Base-by-base conservation (phyloP, 2,329 filamentous ascomycete genomes). In the Colletotrichum ledebouriae region DNA sequence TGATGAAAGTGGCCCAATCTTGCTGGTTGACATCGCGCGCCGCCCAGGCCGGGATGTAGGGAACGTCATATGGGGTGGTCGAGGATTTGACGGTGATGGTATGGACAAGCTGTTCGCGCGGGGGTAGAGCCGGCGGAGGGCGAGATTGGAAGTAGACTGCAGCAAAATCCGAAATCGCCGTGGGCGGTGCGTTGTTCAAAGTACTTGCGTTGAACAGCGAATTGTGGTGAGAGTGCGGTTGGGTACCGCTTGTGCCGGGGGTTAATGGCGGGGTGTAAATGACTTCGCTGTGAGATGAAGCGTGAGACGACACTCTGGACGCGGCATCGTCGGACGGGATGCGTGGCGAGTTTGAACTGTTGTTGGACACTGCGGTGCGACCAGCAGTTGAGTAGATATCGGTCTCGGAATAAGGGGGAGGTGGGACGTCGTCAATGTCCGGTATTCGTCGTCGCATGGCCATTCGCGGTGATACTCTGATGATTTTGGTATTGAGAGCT, bases 1-100 rank as follows among this genome's bases (percentile, higher is more conserved):
- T 88, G 52, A 87, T 71, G 75, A 90, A 89, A 0, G 87, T 88
- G 41, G 82, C 80, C 87, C 87, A 90, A 73, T 90, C 87, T 72
- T 86, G 82, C 13, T 76, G 71, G 1, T 78, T 81, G 12, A 88
- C 79, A 59, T 87, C 85, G 44, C 81, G 82, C 5, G 71, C 71
- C 6, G 74, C 76, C 73, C 80, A 80, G 37, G 76, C 77, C 10
- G 71, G 59, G 1, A 77, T 79, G 60, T 81, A 86, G 0, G 84
- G 82, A 10, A 87, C 77, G 59, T 84, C 79, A 6, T 80, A 77
- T 0, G 83, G 81, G 3, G 76, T 72, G n/a, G 80, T 80, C 37
- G 74, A 66, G 3, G 75, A 71, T 3, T 71, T 71, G 9, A 86
- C 72, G 4, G 72, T 69, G 64, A 85, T 71, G 2, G 72, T 66